A percentile compares a stretch with the other conserved stretches of the same genome.
Conservation (phyloP, 257 asterid genomes). For the Capsicum rhomboideum region DNA sequence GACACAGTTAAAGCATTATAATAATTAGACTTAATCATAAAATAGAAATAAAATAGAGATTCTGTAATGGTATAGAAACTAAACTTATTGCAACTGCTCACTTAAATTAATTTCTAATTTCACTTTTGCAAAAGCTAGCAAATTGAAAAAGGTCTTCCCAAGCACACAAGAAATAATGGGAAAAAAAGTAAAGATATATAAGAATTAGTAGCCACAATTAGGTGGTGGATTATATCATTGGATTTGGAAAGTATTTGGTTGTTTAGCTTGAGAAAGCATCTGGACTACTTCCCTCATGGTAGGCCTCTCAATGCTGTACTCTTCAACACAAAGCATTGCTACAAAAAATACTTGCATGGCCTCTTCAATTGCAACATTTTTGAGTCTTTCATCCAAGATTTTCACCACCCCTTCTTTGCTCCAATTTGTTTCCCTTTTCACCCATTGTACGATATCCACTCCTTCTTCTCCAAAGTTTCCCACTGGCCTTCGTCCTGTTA, state of each 20-base stretch:
- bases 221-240: constrained; percentile 7
- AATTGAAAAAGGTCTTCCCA: not conserved
- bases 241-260: constrained; percentile 30
- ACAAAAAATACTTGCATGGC: constrained; percentile 40
- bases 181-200: not conserved
- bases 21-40: no score
- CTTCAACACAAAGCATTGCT: constrained; percentile 40
- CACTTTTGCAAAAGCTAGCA: not conserved
- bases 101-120: not conserved
- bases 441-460: constrained; percentile 31
- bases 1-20: no score
- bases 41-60: no score
- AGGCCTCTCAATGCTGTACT: constrained; percentile 31
- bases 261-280: constrained; percentile 40
- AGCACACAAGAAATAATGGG: not conserved
- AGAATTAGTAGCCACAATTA: not conserved
- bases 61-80: no score
- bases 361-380: constrained; percentile 23
- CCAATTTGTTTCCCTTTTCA: constrained; percentile 19
- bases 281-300: constrained; percentile 39
- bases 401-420: constrained; percentile 34
- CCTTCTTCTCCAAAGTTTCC: constrained; percentile 36
- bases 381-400: constrained; percentile 29
- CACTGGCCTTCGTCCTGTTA: constrained; percentile 28
- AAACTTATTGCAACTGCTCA: not conserved